These are phyloP conservation scores for Exophiala mesophila DNA, from an alignment of 2,329 filamentous ascomycete species.

Conservation along the genomic window DNA sequence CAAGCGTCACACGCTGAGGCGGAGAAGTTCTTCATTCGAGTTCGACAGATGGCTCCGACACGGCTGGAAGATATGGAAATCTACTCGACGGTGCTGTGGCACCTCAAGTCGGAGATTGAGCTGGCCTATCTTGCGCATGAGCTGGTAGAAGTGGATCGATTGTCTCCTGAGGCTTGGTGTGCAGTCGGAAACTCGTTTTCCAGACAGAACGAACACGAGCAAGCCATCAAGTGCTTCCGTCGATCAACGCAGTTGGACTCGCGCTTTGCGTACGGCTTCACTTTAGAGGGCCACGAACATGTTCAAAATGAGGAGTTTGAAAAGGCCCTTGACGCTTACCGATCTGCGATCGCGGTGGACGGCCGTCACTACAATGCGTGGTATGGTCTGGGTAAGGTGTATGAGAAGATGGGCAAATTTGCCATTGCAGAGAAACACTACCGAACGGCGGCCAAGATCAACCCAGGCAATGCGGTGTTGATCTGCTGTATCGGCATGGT, in stretches of 20 bases:
- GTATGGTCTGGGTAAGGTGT: slow-evolving; percentile 78
- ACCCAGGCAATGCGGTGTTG: slow-evolving; percentile 87
- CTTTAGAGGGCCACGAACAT: slow-evolving; percentile 91
- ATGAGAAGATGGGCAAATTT: slow-evolving; percentile 84
- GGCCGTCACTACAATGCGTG: slow-evolving; percentile 96
- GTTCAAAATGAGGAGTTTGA: slow-evolving; percentile 96
- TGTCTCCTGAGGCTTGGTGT: slow-evolving; percentile 94
- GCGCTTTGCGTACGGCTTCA: slow-evolving; percentile 91
- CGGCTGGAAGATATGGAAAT: slow-evolving; percentile 94
- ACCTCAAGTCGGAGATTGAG: slow-evolving; percentile 85
- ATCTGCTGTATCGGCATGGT: slow-evolving; percentile 89
- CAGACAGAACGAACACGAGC: slow-evolving; percentile 84
- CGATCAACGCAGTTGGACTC: slow-evolving; percentile 86
- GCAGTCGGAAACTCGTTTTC: slow-evolving; percentile 94
- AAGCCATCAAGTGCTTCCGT: slow-evolving; percentile 90
- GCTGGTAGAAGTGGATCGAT: slow-evolving; percentile 76
- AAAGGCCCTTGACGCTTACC: slow-evolving; percentile 82
- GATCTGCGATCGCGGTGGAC: slow-evolving; percentile 79
- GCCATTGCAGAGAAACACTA: slow-evolving; percentile 91
- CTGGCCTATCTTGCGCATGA: slow-evolving; percentile 89
- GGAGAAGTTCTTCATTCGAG: slow-evolving; percentile 75
- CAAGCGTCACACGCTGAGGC: slow-evolving; percentile 80
- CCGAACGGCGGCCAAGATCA: slow-evolving; percentile 79
- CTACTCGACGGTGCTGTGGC: slow-evolving; percentile 98
- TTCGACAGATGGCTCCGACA: slow-evolving; percentile 74